Conservation (phyloP, 371 early-diverging fungal genomes). For the Zopfochytrium polystomum region DNA sequence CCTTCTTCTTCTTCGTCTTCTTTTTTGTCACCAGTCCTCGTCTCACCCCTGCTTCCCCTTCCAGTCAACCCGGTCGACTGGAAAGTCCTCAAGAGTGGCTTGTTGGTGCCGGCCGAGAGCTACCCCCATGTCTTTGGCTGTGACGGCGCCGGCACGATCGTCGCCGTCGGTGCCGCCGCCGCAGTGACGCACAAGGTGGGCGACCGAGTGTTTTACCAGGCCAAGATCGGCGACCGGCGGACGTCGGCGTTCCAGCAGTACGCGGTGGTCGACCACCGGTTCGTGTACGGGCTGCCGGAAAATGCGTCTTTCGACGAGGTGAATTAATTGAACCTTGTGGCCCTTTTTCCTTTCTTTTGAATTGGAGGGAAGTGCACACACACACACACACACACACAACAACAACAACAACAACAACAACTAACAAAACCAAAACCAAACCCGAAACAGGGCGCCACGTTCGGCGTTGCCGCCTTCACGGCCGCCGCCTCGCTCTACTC, state of each 20-base stretch:
- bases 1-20: no score
- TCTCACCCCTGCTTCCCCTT: no score
- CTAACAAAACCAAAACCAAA: no score
- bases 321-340: no score
- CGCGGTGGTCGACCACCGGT: conserved; percentile 1
- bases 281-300: conserved; percentile 10
- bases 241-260: conserved; percentile 17
- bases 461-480: conserved; percentile 17
- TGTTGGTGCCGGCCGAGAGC: conserved; percentile 7
- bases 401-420: no score
- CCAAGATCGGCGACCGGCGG: conserved; percentile 8
- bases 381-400: no score
- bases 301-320: conserved; percentile 16
- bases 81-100: conserved; percentile 9
- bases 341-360: no score
- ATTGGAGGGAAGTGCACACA: no score
- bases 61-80: conserved; percentile 23
- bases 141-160: conserved; percentile 22
- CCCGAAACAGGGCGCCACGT: conserved; percentile 12
- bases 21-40: no score
- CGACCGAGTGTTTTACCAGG: conserved; percentile 23
- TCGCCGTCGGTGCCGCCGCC: background rate
- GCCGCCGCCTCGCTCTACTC: conserved; percentile 14
- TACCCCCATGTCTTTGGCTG: conserved; percentile 20
- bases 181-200: conserved; percentile 15